Base-by-base conservation (phyloP, 1,284 basidiomycete genomes). In the Ceratobasidium sp. region DNA sequence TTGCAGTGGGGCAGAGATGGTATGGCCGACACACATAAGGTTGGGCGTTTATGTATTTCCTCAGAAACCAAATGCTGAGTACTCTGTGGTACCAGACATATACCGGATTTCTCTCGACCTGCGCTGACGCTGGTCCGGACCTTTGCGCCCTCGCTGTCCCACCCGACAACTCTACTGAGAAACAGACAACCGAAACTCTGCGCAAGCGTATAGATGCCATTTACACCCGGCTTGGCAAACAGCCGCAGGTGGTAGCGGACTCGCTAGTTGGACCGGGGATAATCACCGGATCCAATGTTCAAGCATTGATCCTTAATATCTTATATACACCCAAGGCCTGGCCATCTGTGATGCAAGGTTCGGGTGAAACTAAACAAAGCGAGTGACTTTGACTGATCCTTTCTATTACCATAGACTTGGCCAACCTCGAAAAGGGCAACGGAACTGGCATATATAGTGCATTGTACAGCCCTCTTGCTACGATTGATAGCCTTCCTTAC, bases 1-100 rank as follows among this genome's bases (percentile, higher is more conserved):
- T 78, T 69, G 57, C 69, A 79, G 17, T 81, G 80, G 80, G 80
- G 80, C 9, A 15, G 68, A 46, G 69, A 62, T 23, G 79, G 77
- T 2, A 81, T 81, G 79, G 46, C 57, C 54, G 77, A 81, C 46
- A 80, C 81, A 0, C 57, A 73, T 69, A 80, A 79, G 54, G 81
- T 82, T 2, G 10, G 52, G 48, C 15, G 3, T 9, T 26, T 13
- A 6, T 33, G 2, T 4, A 6, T 4, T 23, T 4, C 9, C 4
- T 13, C 13, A 6, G 26, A 13, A 13, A 13, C 10, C 23, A 13
- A 1, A 1, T 0, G 17, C 40, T 20, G 12, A 28, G 7, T 23
- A 10, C 17, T 15, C 1, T 33, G 26, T 7, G 23, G 64, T 6
- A 13, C n/a, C 64, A 61, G 52, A 64, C 42, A 33, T n/a, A 62